These are phyloP conservation scores for Knoxia roxburghii DNA, from an alignment of 257 asterid genomes.

Conservation along the genomic window DNA sequence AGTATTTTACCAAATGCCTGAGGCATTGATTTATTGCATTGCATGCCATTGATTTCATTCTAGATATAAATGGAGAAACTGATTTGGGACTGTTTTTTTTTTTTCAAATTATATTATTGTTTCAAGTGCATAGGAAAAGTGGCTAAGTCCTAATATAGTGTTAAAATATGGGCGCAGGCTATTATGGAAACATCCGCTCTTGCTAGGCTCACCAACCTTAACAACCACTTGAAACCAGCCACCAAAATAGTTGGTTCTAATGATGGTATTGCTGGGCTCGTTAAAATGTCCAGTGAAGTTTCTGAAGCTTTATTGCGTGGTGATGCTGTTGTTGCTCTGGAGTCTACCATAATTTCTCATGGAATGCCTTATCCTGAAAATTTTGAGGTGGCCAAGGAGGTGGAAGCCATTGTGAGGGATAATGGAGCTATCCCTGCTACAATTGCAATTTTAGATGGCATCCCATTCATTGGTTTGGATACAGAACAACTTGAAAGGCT, in stretches of 20 bases:
- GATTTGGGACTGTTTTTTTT: no score
- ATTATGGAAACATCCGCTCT: constrained; percentile 8
- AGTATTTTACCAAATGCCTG: no score
- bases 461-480: constrained; percentile 75
- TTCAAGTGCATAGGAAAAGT: no score
- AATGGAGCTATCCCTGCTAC: constrained; percentile 95
- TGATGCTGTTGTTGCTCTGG: constrained; percentile 86
- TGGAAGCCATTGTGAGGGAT: constrained; percentile 62
- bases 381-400: constrained; percentile 76
- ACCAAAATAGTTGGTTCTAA: constrained; percentile 2
- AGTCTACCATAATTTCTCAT: constrained; percentile 90
- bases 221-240: constrained; percentile 14
- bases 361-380: constrained; percentile 99
- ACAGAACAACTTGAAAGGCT: constrained; percentile 69
- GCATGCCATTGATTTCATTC: no score
- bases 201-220: constrained; percentile 14
- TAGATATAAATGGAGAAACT: no score
- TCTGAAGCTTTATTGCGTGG: constrained; percentile 74
- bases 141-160: no score
- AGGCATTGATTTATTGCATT: no score
- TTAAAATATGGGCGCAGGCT: no score
- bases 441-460: constrained; percentile 80
- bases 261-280: constrained; percentile 5
- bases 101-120: no score
- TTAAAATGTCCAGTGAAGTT: constrained; percentile 69